A percentile compares a stretch with the other conserved stretches of the same genome.
phyloP scores from a whole-genome alignment of 148 eudicot genomes.

The Rhododendron mucronatum region DNA sequence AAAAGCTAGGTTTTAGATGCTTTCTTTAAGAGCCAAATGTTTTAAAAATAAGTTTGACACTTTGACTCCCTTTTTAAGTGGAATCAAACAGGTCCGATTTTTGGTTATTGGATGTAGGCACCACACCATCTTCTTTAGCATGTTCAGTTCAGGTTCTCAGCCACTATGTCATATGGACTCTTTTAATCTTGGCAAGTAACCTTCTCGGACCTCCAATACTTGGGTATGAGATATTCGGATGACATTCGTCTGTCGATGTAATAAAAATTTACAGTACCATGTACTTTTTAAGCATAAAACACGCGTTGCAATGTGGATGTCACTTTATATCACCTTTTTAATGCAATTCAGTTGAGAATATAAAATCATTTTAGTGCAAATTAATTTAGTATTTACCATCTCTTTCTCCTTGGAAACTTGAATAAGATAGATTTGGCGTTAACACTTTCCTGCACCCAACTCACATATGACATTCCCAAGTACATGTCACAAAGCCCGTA shows the following conservation, averaged over 20 bases:
- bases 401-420: neutral
- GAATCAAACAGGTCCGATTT: neutral
- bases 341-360: too few relatives aligned
- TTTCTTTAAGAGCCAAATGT: neutral
- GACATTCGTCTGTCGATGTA: too few relatives aligned
- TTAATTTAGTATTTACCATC: neutral
- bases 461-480: neutral
- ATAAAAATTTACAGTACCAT: too few relatives aligned
- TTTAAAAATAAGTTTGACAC: neutral
- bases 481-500: neutral
- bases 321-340: too few relatives aligned
- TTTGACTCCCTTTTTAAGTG: neutral
- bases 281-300: too few relatives aligned
- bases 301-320: too few relatives aligned
- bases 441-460: neutral
- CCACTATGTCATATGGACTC: neutral
- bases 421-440: neutral
- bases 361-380: too few relatives aligned
- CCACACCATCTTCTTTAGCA: neutral
- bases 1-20: neutral
- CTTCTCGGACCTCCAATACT: neutral
- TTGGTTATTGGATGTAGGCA: neutral
- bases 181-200: neutral
- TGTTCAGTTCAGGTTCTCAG: neutral
- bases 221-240: neutral